Conservation (phyloP, 306 rosid genomes). For the Pyrus communis region DNA sequence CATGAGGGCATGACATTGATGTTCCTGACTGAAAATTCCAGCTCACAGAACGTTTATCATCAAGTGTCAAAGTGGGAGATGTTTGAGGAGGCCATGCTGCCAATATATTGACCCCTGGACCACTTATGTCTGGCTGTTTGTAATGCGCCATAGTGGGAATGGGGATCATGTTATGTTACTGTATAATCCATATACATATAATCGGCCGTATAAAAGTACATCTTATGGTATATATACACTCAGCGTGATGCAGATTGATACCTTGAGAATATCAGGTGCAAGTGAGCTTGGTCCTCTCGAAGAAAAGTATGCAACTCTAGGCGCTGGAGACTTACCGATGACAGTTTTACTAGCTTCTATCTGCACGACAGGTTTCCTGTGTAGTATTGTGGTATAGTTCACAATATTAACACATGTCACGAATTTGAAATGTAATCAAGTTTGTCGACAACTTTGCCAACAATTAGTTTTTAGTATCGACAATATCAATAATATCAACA, state of each 20-base stretch:
- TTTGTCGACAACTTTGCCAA: too few species aligned
- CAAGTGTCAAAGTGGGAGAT: conserved; percentile 20
- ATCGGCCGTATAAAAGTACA: background rate
- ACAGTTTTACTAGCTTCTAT: conserved; percentile 17
- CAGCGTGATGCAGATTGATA: background rate
- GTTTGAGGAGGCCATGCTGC: conserved; percentile 55
- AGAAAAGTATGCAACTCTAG: conserved; percentile 45
- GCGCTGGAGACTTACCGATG: conserved; percentile 27
- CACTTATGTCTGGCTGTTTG: conserved; percentile 45
- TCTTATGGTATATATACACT: background rate
- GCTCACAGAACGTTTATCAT: conserved; percentile 11
- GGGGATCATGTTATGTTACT: background rate
- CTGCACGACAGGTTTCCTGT: conserved; percentile 19
- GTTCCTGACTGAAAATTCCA: conserved; percentile 59
- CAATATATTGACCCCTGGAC: conserved; percentile 44
- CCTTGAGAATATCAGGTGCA: conserved; percentile 46
- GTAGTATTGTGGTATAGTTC: background rate
- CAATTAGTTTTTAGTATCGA: too few species aligned
- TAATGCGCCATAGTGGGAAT: background rate
- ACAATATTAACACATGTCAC: background rate
- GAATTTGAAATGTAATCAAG: too few species aligned
- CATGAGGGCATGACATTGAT: conserved; percentile 55
- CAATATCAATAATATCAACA: too few species aligned
- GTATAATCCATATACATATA: background rate
- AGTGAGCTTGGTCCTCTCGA: conserved; percentile 56